These are phyloP conservation scores for Boletus subcaerulescens DNA, from an alignment of 768 basidiomycete species.

Conservation along the genomic window DNA sequence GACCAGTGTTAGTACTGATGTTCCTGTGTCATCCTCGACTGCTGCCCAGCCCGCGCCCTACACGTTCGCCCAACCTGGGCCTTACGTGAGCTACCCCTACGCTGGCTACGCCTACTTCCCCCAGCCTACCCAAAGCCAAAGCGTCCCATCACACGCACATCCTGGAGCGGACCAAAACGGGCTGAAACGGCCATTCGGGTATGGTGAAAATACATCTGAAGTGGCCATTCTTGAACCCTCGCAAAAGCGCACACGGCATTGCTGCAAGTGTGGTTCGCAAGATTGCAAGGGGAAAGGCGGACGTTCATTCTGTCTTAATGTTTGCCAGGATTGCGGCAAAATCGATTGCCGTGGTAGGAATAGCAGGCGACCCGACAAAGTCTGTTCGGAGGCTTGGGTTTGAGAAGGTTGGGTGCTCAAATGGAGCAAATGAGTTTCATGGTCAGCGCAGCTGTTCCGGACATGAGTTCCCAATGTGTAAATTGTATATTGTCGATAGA, in stretches of 20 bases:
- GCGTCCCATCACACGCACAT: constrained; percentile 23
- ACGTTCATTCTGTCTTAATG: constrained; percentile 64
- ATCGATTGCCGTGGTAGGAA: constrained; percentile 75
- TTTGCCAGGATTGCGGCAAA: constrained; percentile 83
- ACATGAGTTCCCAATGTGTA: constrained; percentile 10
- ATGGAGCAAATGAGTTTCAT: not conserved
- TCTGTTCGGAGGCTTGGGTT: constrained; percentile 58
- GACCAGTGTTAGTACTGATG: constrained; percentile 17
- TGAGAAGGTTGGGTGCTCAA: not conserved
- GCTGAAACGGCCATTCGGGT: constrained; percentile 29
- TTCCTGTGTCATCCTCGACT: constrained; percentile 15
- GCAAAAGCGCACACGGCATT: constrained; percentile 69
- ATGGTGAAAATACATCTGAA: constrained; percentile 23
- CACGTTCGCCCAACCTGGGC: constrained; percentile 29
- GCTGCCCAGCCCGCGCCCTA: constrained; percentile 30
- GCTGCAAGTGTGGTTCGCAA: constrained; percentile 78
- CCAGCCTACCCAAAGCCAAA: constrained; percentile 23
- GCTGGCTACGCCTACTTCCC: constrained; percentile 33
- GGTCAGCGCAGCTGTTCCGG: not conserved
- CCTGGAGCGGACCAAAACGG: constrained; percentile 25
- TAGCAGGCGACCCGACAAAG: constrained; percentile 72
- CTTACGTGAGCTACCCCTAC: constrained; percentile 38
- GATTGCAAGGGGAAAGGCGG: constrained; percentile 85
- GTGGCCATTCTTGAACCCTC: constrained; percentile 36
- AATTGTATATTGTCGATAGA: constrained; percentile 7